Base-by-base conservation (phyloP, 345 rosid genomes). In the Dipteronia dyeriana region DNA sequence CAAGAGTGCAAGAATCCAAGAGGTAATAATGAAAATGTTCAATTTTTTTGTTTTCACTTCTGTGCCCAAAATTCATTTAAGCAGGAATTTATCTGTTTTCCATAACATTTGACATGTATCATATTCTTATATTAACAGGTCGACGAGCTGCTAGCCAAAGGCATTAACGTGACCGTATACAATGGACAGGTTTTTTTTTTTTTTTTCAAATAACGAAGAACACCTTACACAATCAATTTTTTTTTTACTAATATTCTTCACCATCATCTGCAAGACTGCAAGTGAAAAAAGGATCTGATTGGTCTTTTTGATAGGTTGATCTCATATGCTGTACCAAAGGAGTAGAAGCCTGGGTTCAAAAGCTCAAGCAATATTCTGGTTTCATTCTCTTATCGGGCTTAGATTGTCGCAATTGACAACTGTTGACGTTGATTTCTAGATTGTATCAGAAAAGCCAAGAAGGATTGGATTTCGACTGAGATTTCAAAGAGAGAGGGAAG, bases 311-410 rank as follows among this genome's bases (percentile, higher is more conserved):
- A 22, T 54, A 87, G 87, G 60, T 88, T 75, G 91, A 86, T 75
- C 78, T 84, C 60, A 80, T 85, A 71, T 81, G 86, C 59, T 77
- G 88, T 76, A 88, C 89, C 41, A 82, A 75, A 74, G 86, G 89
- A 77, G 80, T 67, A 60, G 89, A 88, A 75, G 78, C 89, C 11
- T 84, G 91, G 89, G 7, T 88, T 22, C 73, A 60, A 51, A 84
- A 82, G 67, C 86, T 88, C 70, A 78, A 83, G 89, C 82, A 84
- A 11, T 47, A 45, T 1, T 49, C 14, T 20, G 9, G 2, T 43
- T 13, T 22, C 13, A 7, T 7, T 34, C 22, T 4, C 6, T 34
- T 34, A 34, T 31, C 34, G 4, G 34, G 34, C 4, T 31, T 31
- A 31, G 5, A 31, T 31, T 31, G 34, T 31, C 4, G 4, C 0